Evolutionary conservation across 305 asterid species (phyloP).

Genomic region (Solanum hybrid): DNA sequence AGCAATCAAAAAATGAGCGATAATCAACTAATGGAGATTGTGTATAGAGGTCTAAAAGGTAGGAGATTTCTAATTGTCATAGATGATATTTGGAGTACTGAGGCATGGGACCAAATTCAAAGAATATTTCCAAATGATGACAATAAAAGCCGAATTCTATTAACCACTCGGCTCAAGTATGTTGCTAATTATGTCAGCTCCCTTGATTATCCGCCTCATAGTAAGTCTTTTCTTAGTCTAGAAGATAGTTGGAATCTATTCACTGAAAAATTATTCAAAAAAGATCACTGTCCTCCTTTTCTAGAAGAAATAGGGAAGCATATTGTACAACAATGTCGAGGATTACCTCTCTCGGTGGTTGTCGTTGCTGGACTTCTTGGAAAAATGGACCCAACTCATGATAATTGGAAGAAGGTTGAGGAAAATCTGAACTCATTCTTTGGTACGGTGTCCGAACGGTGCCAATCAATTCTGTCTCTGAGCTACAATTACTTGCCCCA

Average conservation of each 20-base stretch:
- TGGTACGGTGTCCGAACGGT: neutral
- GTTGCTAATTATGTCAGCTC: neutral
- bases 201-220: neutral
- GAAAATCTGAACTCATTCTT: neutral
- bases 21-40: neutral
- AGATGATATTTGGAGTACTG: neutral
- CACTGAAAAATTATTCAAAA: neutral
- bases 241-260: neutral
- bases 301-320: neutral
- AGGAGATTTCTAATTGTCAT: neutral
- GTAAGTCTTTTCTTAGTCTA: neutral
- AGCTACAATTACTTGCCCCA: neutral
- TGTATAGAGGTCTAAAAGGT: neutral
- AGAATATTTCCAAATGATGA: neutral
- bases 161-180: neutral
- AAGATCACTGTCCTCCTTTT: neutral
- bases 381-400: neutral
- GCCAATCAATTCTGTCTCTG: neutral
- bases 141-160: neutral
- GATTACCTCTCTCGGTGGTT: neutral
- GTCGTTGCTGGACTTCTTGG: neutral
- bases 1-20: neutral
- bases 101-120: neutral
- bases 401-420: neutral
- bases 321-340: neutral